Conservation (phyloP, 1,139 yeast species). For the Hyphopichia wangnamkhiaoensis region DNA sequence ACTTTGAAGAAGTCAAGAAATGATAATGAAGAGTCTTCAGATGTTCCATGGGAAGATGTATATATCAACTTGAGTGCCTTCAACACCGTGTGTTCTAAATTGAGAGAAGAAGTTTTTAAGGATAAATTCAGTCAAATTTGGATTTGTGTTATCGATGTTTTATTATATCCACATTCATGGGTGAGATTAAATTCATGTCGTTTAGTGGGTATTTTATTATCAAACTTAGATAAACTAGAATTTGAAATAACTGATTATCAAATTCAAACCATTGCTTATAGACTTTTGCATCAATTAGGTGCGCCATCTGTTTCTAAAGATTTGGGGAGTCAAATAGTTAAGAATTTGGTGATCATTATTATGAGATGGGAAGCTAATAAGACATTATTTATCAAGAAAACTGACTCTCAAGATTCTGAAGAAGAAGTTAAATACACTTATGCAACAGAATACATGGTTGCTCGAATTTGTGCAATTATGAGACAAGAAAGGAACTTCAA, state of each 20-base stretch:
- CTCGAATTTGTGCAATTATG: constrained; percentile 60
- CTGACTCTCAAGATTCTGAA: constrained; percentile 20
- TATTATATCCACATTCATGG: constrained; percentile 92
- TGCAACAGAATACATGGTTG: constrained; percentile 65
- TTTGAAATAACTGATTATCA: constrained; percentile 36
- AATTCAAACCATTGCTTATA: constrained; percentile 65
- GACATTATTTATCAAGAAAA: constrained; percentile 34
- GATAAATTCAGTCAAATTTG: constrained; percentile 42
- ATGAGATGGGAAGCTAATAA: constrained; percentile 59
- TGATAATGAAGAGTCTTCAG: constrained; percentile 32
- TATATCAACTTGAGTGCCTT: constrained; percentile 66
- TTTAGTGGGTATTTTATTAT: constrained; percentile 53
- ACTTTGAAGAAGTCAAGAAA: constrained; percentile 37
- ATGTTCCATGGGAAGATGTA: constrained; percentile 71
- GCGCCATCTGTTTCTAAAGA: constrained; percentile 74
- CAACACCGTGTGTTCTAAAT: constrained; percentile 35
- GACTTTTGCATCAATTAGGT: constrained; percentile 73
- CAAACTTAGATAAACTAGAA: constrained; percentile 37
- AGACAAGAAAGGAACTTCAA: constrained; percentile 60
- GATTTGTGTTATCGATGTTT: constrained; percentile 52
- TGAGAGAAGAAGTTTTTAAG: constrained; percentile 32
- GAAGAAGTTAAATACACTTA: constrained; percentile 27
- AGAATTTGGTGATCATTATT: constrained; percentile 64
- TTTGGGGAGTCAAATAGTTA: constrained; percentile 65
- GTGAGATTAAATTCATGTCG: constrained; percentile 73